Base-by-base conservation (phyloP, 768 basidiomycete species). In the Xerocomellus chrysenteron region DNA sequence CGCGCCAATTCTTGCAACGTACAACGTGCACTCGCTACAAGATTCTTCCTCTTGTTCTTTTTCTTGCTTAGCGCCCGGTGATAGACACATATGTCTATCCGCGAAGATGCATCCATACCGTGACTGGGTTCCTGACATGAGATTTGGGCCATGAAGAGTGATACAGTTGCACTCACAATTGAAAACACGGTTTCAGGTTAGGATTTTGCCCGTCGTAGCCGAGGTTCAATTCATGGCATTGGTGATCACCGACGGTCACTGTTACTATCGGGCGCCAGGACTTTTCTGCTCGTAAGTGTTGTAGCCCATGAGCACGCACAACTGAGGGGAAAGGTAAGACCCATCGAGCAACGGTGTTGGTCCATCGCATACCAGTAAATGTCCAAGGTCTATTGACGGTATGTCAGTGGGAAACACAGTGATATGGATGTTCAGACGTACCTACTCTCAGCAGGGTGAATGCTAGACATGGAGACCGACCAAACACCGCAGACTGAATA, bases 171-270 rank as follows among this genome's bases (percentile, higher is more conserved):
- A 75, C 84, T 52, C 65, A 88, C 88, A 88, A 74, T 28, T 66
- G 60, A 54, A 85, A 79, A 1, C 68, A 69, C 1, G 79, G 74
- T 58, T 83, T 86, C 47, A 83, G 71, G 62, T 90, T 89, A 1
- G 85, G 80, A 54, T 85, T 87, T 64, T 88, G 86, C 0, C 88
- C 88, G 53, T 90, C 87, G 19, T 74, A 74, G 0, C 88, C 88
- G 3, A 90, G 80, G 21, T 75, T 69, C 10, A 81, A 74, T 62
- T 90, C 88, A 54, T 83, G 77, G 6, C 48, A 55, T n/a, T 79
- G 72, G 28, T 81, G 78, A 6, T 80, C 76, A 54, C 82, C 83
- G 12, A 86, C 72, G 19, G 80, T 78, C 5, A 90, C 66, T 0
- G 80, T 76, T 48, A 90, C 73, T 39, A 89, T 82, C 2, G 88